Percentiles rank a stretch among this genome's conserved stretches.
Conservation (phyloP, 1,284 basidiomycete genomes). For the Gymnopus androsaceus region DNA sequence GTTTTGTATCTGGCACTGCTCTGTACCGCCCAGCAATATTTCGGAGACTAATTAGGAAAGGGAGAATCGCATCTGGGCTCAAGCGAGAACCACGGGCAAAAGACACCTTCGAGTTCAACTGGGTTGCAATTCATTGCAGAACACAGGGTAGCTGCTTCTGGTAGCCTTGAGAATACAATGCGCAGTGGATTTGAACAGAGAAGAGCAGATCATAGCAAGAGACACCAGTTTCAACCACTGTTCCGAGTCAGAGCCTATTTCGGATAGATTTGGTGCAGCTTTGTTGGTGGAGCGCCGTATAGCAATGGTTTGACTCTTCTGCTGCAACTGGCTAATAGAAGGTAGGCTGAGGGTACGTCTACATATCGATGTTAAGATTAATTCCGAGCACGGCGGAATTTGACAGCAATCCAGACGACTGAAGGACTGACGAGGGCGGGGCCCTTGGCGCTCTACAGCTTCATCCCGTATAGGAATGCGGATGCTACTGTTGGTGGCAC, state of each 20-base stretch:
- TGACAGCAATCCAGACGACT: not conserved
- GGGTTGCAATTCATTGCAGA: not conserved
- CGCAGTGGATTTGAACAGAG: not conserved
- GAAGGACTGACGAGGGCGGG: not conserved
- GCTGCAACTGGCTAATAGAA: not conserved
- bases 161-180: not conserved
- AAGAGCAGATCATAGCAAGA: not conserved
- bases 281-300: not conserved
- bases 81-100: no score
- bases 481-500: not conserved
- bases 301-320: not conserved
- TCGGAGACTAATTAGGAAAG: slow-evolving; percentile 1
- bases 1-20: not conserved
- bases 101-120: not conserved
- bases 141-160: not conserved
- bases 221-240: not conserved
- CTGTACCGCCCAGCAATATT: not conserved
- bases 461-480: not conserved
- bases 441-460: not conserved
- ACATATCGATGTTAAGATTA: not conserved
- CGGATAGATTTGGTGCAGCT: not conserved
- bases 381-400: not conserved
- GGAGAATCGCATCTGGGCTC: slow-evolving; percentile 2
- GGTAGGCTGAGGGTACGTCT: no score
- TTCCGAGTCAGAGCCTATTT: not conserved